These are phyloP conservation scores for Monilinia fructicola DNA, from an alignment of 2,329 filamentous ascomycete genomes.

Conservation along the genomic window DNA sequence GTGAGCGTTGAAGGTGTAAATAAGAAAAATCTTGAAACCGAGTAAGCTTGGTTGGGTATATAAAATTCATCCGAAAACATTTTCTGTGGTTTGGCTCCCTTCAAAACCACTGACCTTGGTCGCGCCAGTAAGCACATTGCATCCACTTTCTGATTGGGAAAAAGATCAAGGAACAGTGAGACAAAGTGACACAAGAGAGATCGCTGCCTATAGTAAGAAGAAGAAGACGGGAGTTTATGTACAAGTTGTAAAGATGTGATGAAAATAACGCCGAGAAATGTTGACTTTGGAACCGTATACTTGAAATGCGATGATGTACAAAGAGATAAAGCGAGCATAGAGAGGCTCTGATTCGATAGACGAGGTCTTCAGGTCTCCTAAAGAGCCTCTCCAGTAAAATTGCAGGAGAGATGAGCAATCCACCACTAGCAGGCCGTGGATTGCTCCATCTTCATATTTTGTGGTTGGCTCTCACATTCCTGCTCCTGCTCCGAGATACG, in stretches of 20 bases:
- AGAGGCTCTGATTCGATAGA: neutral
- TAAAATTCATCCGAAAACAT: constrained; percentile 14
- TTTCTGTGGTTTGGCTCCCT: constrained; percentile 2
- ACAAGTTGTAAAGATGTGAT: constrained; percentile 12
- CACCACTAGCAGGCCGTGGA: constrained; percentile 33
- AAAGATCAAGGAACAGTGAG: neutral
- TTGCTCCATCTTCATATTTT: constrained; percentile 39
- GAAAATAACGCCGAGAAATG: constrained; percentile 17
- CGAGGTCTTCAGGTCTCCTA: too few relatives aligned
- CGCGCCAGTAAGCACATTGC: neutral
- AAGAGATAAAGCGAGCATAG: constrained; percentile 2
- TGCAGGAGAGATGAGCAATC: neutral
- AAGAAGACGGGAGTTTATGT: constrained; percentile 3
- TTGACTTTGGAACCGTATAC: constrained; percentile 8
- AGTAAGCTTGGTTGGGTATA: constrained; percentile 19
- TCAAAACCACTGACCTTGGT: neutral
- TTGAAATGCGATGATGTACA: constrained; percentile 26
- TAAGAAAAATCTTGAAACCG: neutral
- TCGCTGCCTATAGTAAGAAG: neutral
- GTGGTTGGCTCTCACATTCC: constrained; percentile 32
- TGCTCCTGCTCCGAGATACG: constrained; percentile 41
- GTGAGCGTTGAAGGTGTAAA: constrained; percentile 22
- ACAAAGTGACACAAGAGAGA: neutral
- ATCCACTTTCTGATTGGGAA: neutral
- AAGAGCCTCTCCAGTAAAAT: too few relatives aligned